Evolutionary conservation across 148 eudicot genomes (phyloP).

Genomic region (Vaccinium vitisidaea): DNA sequence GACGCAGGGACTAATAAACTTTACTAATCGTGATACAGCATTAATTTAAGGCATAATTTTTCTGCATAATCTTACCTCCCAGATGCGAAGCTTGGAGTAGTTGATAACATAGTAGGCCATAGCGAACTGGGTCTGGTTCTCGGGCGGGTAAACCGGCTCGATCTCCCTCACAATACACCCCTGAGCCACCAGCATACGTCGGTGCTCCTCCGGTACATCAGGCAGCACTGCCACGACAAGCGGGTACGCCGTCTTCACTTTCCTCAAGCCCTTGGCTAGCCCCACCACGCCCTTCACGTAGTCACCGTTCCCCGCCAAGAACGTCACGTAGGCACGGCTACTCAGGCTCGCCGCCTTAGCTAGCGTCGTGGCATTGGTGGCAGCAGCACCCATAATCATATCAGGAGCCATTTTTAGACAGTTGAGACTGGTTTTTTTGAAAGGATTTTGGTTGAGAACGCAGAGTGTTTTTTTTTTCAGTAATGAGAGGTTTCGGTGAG

Average conservation of each 20-base stretch:
- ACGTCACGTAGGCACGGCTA: conserved; percentile 56
- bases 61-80: conserved; percentile 46
- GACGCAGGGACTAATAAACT: no score
- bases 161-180: conserved; percentile 75
- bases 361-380: conserved; percentile 11
- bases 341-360: conserved; percentile 38
- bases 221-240: conserved; percentile 80
- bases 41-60: no score
- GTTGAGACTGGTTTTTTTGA: background rate
- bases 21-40: no score
- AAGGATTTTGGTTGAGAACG: background rate
- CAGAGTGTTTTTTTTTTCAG: background rate
- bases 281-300: conserved; percentile 85
- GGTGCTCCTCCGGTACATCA: conserved; percentile 83
- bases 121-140: conserved; percentile 70
- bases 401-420: conserved; percentile 24
- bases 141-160: conserved; percentile 66
- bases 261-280: conserved; percentile 74
- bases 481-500: background rate
- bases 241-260: conserved; percentile 55
- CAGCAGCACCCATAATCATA: background rate
- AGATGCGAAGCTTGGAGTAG: conserved; percentile 82
- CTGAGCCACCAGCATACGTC: conserved; percentile 54
- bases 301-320: conserved; percentile 81
- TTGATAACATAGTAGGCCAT: conserved; percentile 87